phyloP scores from a whole-genome alignment of 2,329 filamentous ascomycete species.

The Claviceps monticola region DNA sequence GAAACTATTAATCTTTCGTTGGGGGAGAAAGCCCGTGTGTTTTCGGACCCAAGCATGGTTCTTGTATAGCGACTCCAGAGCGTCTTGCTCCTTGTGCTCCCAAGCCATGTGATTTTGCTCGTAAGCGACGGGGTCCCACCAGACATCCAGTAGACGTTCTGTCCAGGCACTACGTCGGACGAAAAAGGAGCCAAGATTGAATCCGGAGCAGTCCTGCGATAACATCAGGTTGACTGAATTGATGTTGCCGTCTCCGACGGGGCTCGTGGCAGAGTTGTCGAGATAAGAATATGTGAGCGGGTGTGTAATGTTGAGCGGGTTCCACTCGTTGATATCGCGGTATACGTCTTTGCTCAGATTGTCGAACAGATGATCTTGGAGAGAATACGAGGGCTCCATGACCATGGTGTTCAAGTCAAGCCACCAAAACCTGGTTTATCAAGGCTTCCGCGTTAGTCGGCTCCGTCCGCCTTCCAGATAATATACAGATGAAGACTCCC shows the following conservation, averaged over 20 bases:
- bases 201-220: conserved; percentile 87
- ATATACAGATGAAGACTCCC: neutral
- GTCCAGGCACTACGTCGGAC: conserved; percentile 76
- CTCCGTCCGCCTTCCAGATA: neutral
- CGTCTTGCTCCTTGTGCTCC: conserved; percentile 98
- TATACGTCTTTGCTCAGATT: conserved; percentile 62
- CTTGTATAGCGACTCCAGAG: conserved; percentile 79
- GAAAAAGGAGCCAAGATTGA: conserved; percentile 96
- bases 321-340: conserved; percentile 92
- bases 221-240: conserved; percentile 78
- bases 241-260: conserved; percentile 60
- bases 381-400: conserved; percentile 87
- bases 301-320: conserved; percentile 86
- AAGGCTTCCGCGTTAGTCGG: conserved; percentile 2
- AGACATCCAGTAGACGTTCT: conserved; percentile 81
- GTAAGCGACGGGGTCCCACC: conserved; percentile 97
- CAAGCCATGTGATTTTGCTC: conserved; percentile 98
- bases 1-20: conserved; percentile 90
- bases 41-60: conserved; percentile 87
- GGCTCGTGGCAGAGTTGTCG: conserved; percentile 57
- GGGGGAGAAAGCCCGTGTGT: conserved; percentile 76
- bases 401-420: conserved; percentile 93
- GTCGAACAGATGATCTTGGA: conserved; percentile 85
- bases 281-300: conserved; percentile 63
- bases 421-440: conserved; percentile 86